Evolutionary conservation across 169 alveolate genomes (phyloP), one percentile per base, ranked within the genome.

Genomic region (Plasmodium berghei): DNA sequence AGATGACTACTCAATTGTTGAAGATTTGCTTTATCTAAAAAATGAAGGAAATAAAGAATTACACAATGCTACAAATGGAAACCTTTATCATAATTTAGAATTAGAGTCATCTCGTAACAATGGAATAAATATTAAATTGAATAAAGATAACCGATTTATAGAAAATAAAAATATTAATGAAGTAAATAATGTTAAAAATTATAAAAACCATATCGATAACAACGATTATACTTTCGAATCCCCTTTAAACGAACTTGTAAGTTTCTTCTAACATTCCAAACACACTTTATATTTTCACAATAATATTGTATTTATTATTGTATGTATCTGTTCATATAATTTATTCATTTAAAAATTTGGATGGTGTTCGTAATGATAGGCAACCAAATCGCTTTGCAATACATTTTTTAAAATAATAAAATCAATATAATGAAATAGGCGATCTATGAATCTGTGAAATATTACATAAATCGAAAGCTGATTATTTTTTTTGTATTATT

Each of bases 181-280:
- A 69, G 28, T 67, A 24, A 63, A 56, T 12, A 42, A 56, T 77
- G 45, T 45, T 63, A 64, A 64, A 22, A 64, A 28, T 77, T 49
- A 48, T 69, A 48, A 77, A 28, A 9, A 63, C 5, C 40, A 2
- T 40, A 24, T n/a, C n/a, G 45, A 66, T 12, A 45, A 56, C 9
- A 69, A 42, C 52, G 89, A 77, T 48, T 24, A n/a, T 52, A 63
- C 42, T 45, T 58, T 77, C 12, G 89, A 77, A 14, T 77, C 89
- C n/a, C 89, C 89, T 24, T 58, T 77, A 58, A 77, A 77, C 59
- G 89, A 77, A 66, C 22, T 77, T 62, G 89, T 77, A 77, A 77
- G 89, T 10, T 14, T 42, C 12, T 73, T 10, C 9, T 59, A 16
- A 59, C 14, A 22, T 59, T 2, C 12, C 14, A 42, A 14, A 18